Base-by-base conservation (phyloP, 2,329 filamentous ascomycete species). In the Nothophaeocryptopus gaeumannii region DNA sequence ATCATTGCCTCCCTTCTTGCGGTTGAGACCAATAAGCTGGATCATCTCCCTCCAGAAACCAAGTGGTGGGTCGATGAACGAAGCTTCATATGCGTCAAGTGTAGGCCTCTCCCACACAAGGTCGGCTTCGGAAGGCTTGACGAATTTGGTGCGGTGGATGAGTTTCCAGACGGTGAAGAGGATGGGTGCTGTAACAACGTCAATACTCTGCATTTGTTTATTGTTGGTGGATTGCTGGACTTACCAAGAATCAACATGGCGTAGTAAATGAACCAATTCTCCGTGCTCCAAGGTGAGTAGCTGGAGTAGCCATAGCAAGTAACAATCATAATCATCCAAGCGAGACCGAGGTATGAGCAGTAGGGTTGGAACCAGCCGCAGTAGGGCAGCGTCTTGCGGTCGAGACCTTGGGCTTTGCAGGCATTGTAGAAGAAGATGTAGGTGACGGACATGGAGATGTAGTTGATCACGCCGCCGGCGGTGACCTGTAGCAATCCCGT, bases 91-190 rank as follows among this genome's bases (percentile, higher is more conserved):
- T 0, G 74, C 75, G 51, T 85, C 82, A 47, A 84, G 78, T 12
- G 72, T 62, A 8, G 81, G 81, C n/a, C 76, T 72, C 53, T 85
- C 78, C 81, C 81, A 85, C 13, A 82, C 69, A 2, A 85, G 70
- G 59, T 85, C 82, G 3, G 75, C 74, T 60, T 86, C 77, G 8
- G 70, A 62, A 0, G 82, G 69, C 2, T 68, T 67, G 12, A 83
- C 70, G 46, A 80, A 71, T 52, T 73, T 76, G 5, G 84, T 87
- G 43, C 71, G 72, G 71, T 85, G 81, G 65, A 83, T 15, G 0
- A 87, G 3, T 70, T 88, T 88, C 83, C 83, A 88, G 61, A 71
- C 71, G 38, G 77, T 41, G 65, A 77, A 86, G 8, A 80, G 65
- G 35, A 79, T 58, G 3, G 77, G 74, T 0, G 76, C 75, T 36